Conservation (phyloP, 495 filamentous ascomycete species). For the Peziza echinospora region DNA sequence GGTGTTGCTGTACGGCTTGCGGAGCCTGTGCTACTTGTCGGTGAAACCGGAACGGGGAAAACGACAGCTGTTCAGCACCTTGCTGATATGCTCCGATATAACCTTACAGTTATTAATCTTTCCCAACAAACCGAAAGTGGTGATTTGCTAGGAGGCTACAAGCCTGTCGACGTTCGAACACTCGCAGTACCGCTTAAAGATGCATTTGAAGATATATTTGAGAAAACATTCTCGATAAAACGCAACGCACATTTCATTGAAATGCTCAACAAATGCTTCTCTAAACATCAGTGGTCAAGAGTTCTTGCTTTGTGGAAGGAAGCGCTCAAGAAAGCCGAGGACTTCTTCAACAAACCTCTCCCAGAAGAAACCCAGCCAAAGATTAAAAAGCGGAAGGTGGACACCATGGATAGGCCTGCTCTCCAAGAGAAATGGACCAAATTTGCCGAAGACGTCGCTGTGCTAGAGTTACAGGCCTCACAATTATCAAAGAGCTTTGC, state of each 20-base stretch:
- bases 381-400: conserved; percentile 55
- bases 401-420: conserved; percentile 31
- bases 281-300: conserved; percentile 62
- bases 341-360: conserved; percentile 33
- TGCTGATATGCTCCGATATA: conserved; percentile 55
- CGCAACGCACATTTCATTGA: conserved; percentile 75
- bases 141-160: conserved; percentile 86
- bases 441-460: conserved; percentile 53
- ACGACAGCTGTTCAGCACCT: conserved; percentile 88
- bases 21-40: conserved; percentile 81
- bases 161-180: conserved; percentile 74
- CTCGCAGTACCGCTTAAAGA: conserved; percentile 80
- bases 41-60: conserved; percentile 96
- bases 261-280: conserved; percentile 52
- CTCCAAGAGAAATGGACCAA: conserved; percentile 57
- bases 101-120: conserved; percentile 74
- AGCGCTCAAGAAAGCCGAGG: conserved; percentile 63
- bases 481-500: conserved; percentile 65
- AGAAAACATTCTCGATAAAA: conserved; percentile 57
- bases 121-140: conserved; percentile 94
- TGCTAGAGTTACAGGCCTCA: conserved; percentile 61
- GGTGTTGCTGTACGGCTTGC: conserved; percentile 56
- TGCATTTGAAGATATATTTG: conserved; percentile 76
- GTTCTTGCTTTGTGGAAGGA: conserved; percentile 72
- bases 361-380: conserved; percentile 18